These are phyloP conservation scores for Sporothrix mexicana DNA, from an alignment of 2,329 filamentous ascomycete genomes.

Conservation along the genomic window DNA sequence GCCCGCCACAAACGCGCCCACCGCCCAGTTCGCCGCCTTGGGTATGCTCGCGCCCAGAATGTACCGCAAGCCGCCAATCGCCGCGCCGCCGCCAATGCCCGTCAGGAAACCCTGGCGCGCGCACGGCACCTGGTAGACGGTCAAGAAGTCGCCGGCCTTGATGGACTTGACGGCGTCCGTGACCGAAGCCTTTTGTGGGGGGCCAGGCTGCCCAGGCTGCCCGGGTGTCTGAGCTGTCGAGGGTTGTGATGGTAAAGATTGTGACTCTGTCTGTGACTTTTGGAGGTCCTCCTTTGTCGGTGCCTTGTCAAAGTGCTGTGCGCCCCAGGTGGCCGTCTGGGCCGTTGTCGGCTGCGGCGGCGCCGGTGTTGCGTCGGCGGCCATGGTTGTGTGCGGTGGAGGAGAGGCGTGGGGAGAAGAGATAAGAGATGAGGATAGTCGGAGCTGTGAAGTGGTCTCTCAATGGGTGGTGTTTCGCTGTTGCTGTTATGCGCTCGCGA, in stretches of 20 bases:
- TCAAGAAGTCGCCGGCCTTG: slow-evolving; percentile 70
- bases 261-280: slow-evolving; percentile 8
- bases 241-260: background rate
- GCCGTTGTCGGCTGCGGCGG: slow-evolving; percentile 31
- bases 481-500: background rate
- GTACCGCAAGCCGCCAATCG: slow-evolving; percentile 73
- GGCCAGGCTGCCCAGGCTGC: no score
- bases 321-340: slow-evolving; percentile 38
- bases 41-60: slow-evolving; percentile 72
- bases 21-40: slow-evolving; percentile 82
- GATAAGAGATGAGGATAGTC: background rate
- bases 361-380: slow-evolving; percentile 17
- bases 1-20: slow-evolving; percentile 73
- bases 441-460: background rate
- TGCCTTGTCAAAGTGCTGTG: slow-evolving; percentile 38
- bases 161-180: slow-evolving; percentile 71
- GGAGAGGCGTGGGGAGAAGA: background rate
- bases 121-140: slow-evolving; percentile 80
- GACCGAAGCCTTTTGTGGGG: slow-evolving; percentile 46
- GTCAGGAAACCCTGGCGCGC: slow-evolving; percentile 81
- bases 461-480: background rate
- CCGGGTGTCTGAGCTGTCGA: no score
- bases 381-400: background rate
- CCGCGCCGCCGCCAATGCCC: slow-evolving; percentile 81
- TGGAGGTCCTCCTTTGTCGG: slow-evolving; percentile 46